These are phyloP conservation scores for Leishmania gerbilli DNA, from an alignment of 208 protist genomes.

Conservation along the genomic window DNA sequence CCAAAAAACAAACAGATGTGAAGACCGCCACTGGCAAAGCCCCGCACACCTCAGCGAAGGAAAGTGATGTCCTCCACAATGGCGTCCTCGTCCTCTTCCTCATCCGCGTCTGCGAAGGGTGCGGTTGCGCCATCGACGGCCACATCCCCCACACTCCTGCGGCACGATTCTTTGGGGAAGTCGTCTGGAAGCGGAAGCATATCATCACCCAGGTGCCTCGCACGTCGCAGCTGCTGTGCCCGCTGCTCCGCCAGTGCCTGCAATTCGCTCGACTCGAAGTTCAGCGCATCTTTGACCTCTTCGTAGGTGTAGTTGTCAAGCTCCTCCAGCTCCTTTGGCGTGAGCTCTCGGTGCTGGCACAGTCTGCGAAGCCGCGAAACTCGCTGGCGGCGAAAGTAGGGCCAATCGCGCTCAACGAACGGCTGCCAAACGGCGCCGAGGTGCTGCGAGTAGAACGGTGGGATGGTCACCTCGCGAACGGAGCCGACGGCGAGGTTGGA, in stretches of 20 bases:
- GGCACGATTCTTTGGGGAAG: constrained; percentile 16
- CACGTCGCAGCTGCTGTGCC: constrained; percentile 20
- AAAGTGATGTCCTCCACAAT: constrained; percentile 60
- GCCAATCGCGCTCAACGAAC: constrained; percentile 91
- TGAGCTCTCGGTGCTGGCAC: constrained; percentile 73
- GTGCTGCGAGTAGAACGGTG: constrained; percentile 72
- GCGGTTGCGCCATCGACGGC: neutral
- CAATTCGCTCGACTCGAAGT: constrained; percentile 74
- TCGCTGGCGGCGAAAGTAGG: constrained; percentile 84
- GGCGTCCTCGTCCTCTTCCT: constrained; percentile 26
- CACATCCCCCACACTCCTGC: neutral
- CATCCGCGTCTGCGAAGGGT: constrained; percentile 2
- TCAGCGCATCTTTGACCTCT: constrained; percentile 76
- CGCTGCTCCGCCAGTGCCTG: constrained; percentile 42
- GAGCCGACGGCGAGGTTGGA: constrained; percentile 76
- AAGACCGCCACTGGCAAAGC: neutral
- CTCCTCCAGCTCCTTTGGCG: constrained; percentile 80
- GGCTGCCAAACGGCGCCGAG: constrained; percentile 71
- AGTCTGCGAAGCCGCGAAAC: constrained; percentile 63
- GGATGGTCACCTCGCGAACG: constrained; percentile 85
- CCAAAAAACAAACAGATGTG: neutral
- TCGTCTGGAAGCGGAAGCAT: constrained; percentile 36
- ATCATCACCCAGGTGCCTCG: constrained; percentile 25
- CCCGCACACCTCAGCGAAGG: constrained; percentile 1
- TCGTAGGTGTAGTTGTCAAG: constrained; percentile 89